These are phyloP conservation scores for Prunus mume DNA, from an alignment of 306 rosid genomes.

Conservation along the genomic window DNA sequence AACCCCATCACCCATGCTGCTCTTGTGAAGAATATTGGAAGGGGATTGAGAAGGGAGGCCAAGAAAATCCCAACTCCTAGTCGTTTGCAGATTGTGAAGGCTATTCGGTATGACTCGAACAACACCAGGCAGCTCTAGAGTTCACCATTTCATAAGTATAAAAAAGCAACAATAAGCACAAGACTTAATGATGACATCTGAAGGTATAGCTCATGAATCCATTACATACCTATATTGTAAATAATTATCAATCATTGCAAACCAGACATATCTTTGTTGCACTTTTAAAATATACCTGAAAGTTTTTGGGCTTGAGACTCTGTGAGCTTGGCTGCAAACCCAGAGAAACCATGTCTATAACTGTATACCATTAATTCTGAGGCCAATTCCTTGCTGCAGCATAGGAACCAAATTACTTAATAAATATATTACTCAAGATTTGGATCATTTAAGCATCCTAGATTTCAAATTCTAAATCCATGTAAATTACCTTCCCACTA, in stretches of 20 bases:
- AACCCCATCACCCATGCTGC: slow-evolving; percentile 38
- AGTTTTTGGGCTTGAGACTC: too few species aligned
- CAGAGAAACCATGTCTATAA: slow-evolving; percentile 29
- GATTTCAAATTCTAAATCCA: not conserved
- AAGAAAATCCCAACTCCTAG: slow-evolving; percentile 61
- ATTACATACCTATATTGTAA: not conserved
- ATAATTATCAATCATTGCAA: not conserved
- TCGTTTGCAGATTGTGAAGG: slow-evolving; percentile 42
- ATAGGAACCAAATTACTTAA: not conserved
- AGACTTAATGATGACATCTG: not conserved
- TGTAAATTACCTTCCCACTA: slow-evolving; percentile 29
- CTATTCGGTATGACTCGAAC: slow-evolving; percentile 45
- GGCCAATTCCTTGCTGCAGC: slow-evolving; percentile 32
- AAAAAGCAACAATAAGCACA: too few species aligned
- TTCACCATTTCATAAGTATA: not conserved
- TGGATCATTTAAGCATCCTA: too few species aligned
- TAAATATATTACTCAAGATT: too few species aligned
- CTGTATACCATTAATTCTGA: slow-evolving; percentile 29
- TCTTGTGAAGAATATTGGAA: slow-evolving; percentile 32
- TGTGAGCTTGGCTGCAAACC: too few species aligned
- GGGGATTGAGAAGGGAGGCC: slow-evolving; percentile 32
- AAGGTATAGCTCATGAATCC: not conserved
- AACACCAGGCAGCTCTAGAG: slow-evolving; percentile 38
- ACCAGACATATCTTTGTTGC: not conserved
- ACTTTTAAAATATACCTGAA: not conserved